Evolutionary conservation across 192 early-diverging fungal species (phyloP), one percentile per base, ranked within the genome.

Genomic region (Coemansia aciculifera): DNA sequence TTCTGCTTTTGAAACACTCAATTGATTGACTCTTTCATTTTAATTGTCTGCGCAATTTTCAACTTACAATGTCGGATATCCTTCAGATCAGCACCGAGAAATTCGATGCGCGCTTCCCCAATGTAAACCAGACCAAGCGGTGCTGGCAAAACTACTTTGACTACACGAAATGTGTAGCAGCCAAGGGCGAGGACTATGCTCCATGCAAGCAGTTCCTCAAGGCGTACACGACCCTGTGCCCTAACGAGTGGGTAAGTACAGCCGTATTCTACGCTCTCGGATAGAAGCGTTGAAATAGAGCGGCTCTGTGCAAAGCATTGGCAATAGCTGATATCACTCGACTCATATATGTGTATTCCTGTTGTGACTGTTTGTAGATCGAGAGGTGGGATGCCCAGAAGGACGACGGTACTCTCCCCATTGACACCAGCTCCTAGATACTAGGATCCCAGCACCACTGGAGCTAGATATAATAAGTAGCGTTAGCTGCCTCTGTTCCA

Each of bases 131-230:
- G 90, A 96, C 94, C 73, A 96, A 94, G 89, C 91, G 93, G 90
- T 99, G 97, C 90, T 97, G 95, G 94, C 97, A 99, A 89, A 95
- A 96, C 89, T 99, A 97, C 85, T 89, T 90, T 63, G 97, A 99
- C 85, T 97, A 93, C 82, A 85, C 85, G 85, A 89, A 90, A 84
- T 99, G 98, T 78, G 87, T 95, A 38, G 85, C 87, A 54, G 92
- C 91, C 70, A 95, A 95, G 89, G 98, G 98, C 75, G 95, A 98
- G 84, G 95, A 97, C 69, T 98, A 87, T 74, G 85, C 89, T 43
- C 93, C 93, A 32, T 99, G 98, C 90, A 86, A 90, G 75, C 90
- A 93, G 75, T 99, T 99, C 85, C 86, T 85, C 77, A 86, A 75
- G 71, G 87, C 91, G 39, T 99, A 89, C 88, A 85, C 84, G 68